Evolutionary conservation across 192 early-diverging fungal species (phyloP).

Genomic region (Umbelopsis ramanniana): DNA sequence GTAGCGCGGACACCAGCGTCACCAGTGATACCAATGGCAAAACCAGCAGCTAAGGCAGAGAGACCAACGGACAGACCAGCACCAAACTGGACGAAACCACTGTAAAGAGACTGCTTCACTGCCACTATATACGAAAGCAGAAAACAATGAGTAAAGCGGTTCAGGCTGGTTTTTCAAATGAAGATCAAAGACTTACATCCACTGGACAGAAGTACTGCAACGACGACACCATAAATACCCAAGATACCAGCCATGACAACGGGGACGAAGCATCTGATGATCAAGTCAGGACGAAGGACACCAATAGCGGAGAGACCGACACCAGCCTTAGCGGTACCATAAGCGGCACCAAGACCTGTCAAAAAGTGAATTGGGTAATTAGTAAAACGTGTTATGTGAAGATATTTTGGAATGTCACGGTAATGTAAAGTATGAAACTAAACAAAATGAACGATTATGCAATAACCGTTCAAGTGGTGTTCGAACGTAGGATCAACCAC

Average conservation of each 20-base stretch:
- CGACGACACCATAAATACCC: slow-evolving; percentile 97
- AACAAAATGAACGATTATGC: slow-evolving; percentile 3
- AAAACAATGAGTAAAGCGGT: not conserved
- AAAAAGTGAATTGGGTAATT: not conserved
- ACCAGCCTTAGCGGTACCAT: slow-evolving; percentile 92
- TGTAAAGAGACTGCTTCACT: slow-evolving; percentile 28
- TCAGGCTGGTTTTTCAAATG: not conserved
- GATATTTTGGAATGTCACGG: no score
- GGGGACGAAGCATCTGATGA: slow-evolving; percentile 88
- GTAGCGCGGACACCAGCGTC: slow-evolving; percentile 86
- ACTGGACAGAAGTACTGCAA: slow-evolving; percentile 88
- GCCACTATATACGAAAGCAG: not conserved
- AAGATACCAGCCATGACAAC: slow-evolving; percentile 99
- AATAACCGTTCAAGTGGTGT: not conserved
- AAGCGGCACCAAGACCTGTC: slow-evolving; percentile 88
- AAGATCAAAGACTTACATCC: slow-evolving; percentile 61
- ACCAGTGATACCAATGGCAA: slow-evolving; percentile 90
- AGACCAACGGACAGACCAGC: slow-evolving; percentile 83
- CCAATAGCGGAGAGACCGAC: slow-evolving; percentile 89
- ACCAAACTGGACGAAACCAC: slow-evolving; percentile 80
- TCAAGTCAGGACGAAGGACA: slow-evolving; percentile 84
- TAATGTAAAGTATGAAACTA: no score
- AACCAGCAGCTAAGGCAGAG: slow-evolving; percentile 86
- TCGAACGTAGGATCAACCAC: not conserved
- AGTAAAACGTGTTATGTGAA: not conserved